These are phyloP conservation scores for Eimeria tenella DNA, from an alignment of 169 alveolate genomes.

Conservation along the genomic window DNA sequence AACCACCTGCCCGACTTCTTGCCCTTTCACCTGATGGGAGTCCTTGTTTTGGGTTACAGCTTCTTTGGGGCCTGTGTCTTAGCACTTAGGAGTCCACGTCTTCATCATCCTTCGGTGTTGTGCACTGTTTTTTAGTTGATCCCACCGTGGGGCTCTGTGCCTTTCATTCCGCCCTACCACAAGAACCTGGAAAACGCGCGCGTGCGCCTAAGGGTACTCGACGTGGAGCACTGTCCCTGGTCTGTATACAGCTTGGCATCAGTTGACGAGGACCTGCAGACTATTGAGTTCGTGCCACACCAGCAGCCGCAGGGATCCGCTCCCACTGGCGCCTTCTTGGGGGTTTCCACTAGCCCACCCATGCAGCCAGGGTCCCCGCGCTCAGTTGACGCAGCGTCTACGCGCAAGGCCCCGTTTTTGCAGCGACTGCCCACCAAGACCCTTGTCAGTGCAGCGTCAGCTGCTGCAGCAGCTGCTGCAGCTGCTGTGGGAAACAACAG, in stretches of 20 bases:
- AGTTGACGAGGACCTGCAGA: conserved; percentile 64
- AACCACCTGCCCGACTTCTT: too few species aligned
- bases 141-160: conserved; percentile 68
- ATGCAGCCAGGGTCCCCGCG: conserved; percentile 27
- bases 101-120: neutral
- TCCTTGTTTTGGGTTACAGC: too few species aligned
- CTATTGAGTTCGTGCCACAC: conserved; percentile 70
- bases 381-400: neutral
- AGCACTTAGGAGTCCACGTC: too few species aligned
- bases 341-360: conserved; percentile 5
- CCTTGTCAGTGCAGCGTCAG: neutral
- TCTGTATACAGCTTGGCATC: conserved; percentile 65
- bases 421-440: conserved; percentile 18
- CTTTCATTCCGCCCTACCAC: conserved; percentile 70
- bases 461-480: neutral
- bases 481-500: neutral
- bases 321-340: neutral
- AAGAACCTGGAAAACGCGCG: conserved; percentile 70
- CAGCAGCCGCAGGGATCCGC: conserved; percentile 34
- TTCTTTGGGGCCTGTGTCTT: too few species aligned
- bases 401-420: neutral
- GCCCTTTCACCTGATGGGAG: too few species aligned
- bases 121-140: conserved; percentile 1
- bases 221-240: conserved; percentile 74
- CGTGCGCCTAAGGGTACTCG: conserved; percentile 64